phyloP scores from a whole-genome alignment of 352 stramenopile species.

The Pythium sukuiense region DNA sequence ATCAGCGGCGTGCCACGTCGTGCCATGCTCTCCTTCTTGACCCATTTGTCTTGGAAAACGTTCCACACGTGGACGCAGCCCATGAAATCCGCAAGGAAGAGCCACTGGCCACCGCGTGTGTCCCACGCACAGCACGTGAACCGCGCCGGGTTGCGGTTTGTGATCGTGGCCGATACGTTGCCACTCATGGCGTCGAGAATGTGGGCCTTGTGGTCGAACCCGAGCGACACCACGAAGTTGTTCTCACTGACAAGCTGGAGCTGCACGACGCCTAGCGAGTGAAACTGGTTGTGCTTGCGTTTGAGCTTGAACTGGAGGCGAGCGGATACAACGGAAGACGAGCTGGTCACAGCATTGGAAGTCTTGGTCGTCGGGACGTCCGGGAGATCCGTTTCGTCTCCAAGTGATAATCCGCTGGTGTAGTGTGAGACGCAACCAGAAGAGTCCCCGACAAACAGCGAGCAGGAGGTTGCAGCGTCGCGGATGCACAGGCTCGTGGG shows the following conservation, averaged over 20 bases:
- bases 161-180: slow-evolving; percentile 53
- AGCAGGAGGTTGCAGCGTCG: slow-evolving; percentile 35
- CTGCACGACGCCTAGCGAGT: slow-evolving; percentile 57
- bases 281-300: slow-evolving; percentile 61
- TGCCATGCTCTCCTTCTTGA: slow-evolving; percentile 40
- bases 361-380: neutral
- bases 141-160: slow-evolving; percentile 41
- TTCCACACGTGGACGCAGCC: slow-evolving; percentile 65
- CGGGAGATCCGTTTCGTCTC: slow-evolving; percentile 8
- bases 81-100: slow-evolving; percentile 55
- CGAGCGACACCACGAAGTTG: slow-evolving; percentile 73
- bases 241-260: slow-evolving; percentile 61
- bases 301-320: slow-evolving; percentile 55
- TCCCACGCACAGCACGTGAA: slow-evolving; percentile 73
- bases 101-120: slow-evolving; percentile 33
- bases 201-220: slow-evolving; percentile 73
- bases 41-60: slow-evolving; percentile 64
- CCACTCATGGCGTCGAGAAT: slow-evolving; percentile 69
- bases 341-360: slow-evolving; percentile 4
- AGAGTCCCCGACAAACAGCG: slow-evolving; percentile 68
- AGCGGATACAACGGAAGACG: slow-evolving; percentile 13
- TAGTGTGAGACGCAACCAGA: slow-evolving; percentile 64
- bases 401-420: slow-evolving; percentile 18
- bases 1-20: slow-evolving; percentile 23
- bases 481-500: slow-evolving; percentile 58